Conservation (phyloP, 306 rosid species). For the Begonia loranthoides region DNA sequence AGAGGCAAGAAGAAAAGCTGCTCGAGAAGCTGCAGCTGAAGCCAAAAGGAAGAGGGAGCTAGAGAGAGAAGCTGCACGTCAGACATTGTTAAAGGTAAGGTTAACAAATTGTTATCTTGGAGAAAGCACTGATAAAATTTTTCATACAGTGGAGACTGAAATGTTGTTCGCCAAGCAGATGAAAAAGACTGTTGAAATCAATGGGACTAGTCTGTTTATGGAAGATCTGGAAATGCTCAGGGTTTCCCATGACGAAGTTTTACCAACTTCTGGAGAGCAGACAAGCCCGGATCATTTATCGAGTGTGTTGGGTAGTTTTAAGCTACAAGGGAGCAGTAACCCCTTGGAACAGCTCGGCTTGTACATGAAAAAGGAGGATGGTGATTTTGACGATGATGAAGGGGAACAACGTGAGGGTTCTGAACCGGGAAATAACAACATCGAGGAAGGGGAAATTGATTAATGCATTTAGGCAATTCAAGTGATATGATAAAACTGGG, state of each 20-base stretch:
- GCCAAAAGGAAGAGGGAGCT: slow-evolving; percentile 64
- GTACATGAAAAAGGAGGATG: slow-evolving; percentile 66
- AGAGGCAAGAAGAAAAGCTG: slow-evolving; percentile 73
- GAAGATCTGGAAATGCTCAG: slow-evolving; percentile 81
- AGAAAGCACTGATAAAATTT: background rate
- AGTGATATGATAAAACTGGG: no score
- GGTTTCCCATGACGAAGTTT: slow-evolving; percentile 25
- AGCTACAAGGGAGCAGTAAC: slow-evolving; percentile 48
- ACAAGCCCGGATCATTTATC: slow-evolving; percentile 33
- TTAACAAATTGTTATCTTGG: background rate
- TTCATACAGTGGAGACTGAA: no score
- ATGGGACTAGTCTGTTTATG: slow-evolving; percentile 63
- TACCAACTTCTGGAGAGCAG: slow-evolving; percentile 47
- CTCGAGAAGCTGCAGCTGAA: slow-evolving; percentile 70
- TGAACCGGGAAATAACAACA: slow-evolving; percentile 29
- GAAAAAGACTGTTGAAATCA: slow-evolving; percentile 85
- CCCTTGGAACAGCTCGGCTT: slow-evolving; percentile 71
- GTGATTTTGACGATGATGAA: slow-evolving; percentile 71
- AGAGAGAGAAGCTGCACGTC: slow-evolving; percentile 95
- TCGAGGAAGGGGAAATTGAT: slow-evolving; percentile 77
- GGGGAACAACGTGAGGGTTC: slow-evolving; percentile 14
- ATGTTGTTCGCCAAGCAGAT: slow-evolving; percentile 26
- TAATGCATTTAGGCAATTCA: background rate
- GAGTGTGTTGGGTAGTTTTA: slow-evolving; percentile 49
- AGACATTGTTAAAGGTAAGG: slow-evolving; percentile 66